Conservation (phyloP, 2,329 filamentous ascomycete genomes). For the Cadophora gregata region DNA sequence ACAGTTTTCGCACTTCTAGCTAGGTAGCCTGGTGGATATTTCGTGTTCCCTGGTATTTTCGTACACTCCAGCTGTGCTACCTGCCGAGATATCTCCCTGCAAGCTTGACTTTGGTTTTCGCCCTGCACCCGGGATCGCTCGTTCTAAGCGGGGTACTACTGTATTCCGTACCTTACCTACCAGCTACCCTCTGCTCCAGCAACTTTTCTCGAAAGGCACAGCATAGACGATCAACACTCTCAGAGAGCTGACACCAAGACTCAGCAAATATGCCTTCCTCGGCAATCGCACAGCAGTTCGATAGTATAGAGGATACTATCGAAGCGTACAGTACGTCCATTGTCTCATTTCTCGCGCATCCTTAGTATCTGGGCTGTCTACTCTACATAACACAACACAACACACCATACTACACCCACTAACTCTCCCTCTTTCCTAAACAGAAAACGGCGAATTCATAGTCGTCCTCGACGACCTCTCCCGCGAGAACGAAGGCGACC, state of each 20-base stretch:
- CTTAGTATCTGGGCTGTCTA: background rate
- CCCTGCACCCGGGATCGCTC: constrained; percentile 20
- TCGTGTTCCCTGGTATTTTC: background rate
- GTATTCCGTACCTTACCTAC: background rate
- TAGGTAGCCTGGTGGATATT: background rate
- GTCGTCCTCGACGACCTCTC: constrained; percentile 91
- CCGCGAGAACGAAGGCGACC: constrained; percentile 97
- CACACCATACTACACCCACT: constrained; percentile 19
- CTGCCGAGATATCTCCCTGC: background rate
- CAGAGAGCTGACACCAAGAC: background rate
- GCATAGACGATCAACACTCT: background rate
- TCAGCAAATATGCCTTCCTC: constrained; percentile 41
- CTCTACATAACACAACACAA: constrained; percentile 10
- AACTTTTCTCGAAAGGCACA: background rate
- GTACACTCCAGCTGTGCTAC: background rate
- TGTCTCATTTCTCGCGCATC: background rate
- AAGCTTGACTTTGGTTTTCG: constrained; percentile 14
- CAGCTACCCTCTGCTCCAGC: too few relatives aligned
- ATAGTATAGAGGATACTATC: constrained; percentile 69
- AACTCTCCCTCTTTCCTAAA: constrained; percentile 19
- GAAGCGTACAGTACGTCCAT: constrained; percentile 64
- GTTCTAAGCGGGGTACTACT: constrained; percentile 30
- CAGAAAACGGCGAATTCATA: constrained; percentile 86
- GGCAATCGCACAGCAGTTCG: constrained; percentile 54
- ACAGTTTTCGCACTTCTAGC: background rate